Evolutionary conservation across 768 basidiomycete genomes (phyloP).

Genomic region (Amanita thiersii): DNA sequence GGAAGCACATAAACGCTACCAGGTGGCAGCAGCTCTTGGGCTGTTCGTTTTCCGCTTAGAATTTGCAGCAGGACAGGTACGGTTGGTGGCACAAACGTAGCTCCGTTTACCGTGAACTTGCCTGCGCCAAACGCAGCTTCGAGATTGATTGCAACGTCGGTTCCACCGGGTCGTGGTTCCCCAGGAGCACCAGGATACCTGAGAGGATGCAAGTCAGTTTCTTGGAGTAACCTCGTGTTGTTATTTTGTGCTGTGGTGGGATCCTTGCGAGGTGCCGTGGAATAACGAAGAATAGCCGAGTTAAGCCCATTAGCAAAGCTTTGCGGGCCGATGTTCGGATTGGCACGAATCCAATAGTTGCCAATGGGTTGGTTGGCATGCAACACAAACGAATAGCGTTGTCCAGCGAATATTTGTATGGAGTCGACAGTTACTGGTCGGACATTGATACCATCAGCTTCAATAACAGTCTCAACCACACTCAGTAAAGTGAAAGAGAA

Average conservation of each 20-base stretch:
- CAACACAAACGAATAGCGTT: slow-evolving; percentile 38
- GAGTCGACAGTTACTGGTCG: slow-evolving; percentile 25
- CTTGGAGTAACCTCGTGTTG: slow-evolving; percentile 17
- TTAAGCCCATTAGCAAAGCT: slow-evolving; percentile 30
- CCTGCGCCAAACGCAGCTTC: slow-evolving; percentile 15
- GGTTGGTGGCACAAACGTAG: slow-evolving; percentile 25
- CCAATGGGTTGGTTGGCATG: slow-evolving; percentile 30
- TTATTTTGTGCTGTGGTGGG: slow-evolving; percentile 23
- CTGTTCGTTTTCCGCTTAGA: slow-evolving; percentile 32
- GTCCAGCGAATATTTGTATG: slow-evolving; percentile 31
- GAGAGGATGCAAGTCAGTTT: slow-evolving; percentile 25
- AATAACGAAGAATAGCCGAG: slow-evolving; percentile 41
- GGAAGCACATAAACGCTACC: slow-evolving; percentile 38
- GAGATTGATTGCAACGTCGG: slow-evolving; percentile 29
- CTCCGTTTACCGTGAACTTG: slow-evolving; percentile 19
- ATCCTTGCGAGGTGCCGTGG: slow-evolving; percentile 29
- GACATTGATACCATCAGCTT: slow-evolving; percentile 28
- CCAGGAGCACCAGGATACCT: slow-evolving; percentile 28
- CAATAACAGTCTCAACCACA: slow-evolving; percentile 23
- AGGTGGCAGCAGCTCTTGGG: slow-evolving; percentile 29
- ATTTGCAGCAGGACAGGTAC: slow-evolving; percentile 44
- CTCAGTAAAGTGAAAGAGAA: background rate
- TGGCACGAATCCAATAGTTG: slow-evolving; percentile 49
- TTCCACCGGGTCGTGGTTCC: slow-evolving; percentile 24
- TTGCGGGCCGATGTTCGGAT: slow-evolving; percentile 15